Conservation (phyloP, 495 filamentous ascomycete species). For the Thermochaetoides thermophila region DNA sequence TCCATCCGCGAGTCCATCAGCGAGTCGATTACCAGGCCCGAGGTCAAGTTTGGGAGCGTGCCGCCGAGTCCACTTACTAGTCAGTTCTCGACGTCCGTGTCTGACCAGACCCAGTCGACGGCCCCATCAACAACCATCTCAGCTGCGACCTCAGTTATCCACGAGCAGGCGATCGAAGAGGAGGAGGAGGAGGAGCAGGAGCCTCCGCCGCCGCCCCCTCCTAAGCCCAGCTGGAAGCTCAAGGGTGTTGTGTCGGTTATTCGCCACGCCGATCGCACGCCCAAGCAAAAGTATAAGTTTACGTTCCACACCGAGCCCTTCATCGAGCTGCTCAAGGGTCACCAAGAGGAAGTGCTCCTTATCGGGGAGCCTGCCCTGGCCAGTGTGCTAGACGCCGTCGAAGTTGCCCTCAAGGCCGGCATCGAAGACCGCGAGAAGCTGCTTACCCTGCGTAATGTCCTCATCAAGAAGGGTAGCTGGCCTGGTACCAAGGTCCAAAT, state of each 20-base stretch:
- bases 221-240: conserved; percentile 91
- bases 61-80: conserved; percentile 21
- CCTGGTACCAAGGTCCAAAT: conserved; percentile 97
- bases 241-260: conserved; percentile 98
- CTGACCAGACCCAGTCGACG: conserved; percentile 25
- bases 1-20: conserved; percentile 4
- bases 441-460: conserved; percentile 61
- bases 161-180: conserved; percentile 1
- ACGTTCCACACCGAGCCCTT: conserved; percentile 96
- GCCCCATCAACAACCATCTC: conserved; percentile 29
- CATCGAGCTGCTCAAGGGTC: conserved; percentile 81
- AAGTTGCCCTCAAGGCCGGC: conserved; percentile 56
- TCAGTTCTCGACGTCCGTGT: conserved; percentile 18
- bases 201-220: conserved; percentile 59
- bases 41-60: conserved; percentile 21
- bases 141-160: conserved; percentile 23
- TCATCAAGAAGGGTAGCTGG: conserved; percentile 85
- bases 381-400: conserved; percentile 76
- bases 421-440: conserved; percentile 81
- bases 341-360: conserved; percentile 90
- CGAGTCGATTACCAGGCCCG: conserved; percentile 8
- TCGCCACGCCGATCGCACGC: conserved; percentile 88
- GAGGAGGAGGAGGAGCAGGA: conserved; percentile 12
- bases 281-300: conserved; percentile 98
- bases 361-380: conserved; percentile 82